Conservation (phyloP, 2,329 filamentous ascomycete species). For the Drechslera avenae region DNA sequence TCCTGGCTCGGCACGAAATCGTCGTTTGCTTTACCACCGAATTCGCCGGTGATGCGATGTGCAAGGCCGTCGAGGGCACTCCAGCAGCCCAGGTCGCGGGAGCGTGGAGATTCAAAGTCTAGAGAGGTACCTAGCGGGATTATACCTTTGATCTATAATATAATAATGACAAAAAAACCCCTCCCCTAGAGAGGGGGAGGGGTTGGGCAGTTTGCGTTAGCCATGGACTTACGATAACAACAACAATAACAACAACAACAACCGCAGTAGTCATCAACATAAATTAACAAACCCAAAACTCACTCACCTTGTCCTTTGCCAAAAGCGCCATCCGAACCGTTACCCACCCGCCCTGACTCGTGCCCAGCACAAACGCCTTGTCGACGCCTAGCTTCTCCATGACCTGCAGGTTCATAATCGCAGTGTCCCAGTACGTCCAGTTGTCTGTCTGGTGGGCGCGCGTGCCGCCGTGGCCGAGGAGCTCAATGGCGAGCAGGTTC, state of each 20-base stretch:
- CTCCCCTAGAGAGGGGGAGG: no score
- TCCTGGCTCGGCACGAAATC: constrained; percentile 51
- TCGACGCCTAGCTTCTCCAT: constrained; percentile 50
- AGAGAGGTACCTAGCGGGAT: constrained; percentile 60
- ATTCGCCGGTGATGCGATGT: constrained; percentile 45
- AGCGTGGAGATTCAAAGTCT: constrained; percentile 55
- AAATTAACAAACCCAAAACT: no score
- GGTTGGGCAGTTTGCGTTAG: no score
- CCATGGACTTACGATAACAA: no score
- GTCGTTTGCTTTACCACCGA: constrained; percentile 38
- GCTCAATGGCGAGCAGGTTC: constrained; percentile 61
- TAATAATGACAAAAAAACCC: no score
- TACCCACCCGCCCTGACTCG: constrained; percentile 61
- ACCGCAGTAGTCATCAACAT: no score
- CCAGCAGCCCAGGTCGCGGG: constrained; percentile 56
- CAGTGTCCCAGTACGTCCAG: constrained; percentile 62
- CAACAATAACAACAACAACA: no score
- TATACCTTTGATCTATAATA: constrained; percentile 57
- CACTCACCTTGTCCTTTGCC: constrained; percentile 51
- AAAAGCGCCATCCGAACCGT: constrained; percentile 59
- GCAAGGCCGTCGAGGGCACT: constrained; percentile 46
- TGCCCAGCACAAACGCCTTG: constrained; percentile 56
- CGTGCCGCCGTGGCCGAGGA: constrained; percentile 59
- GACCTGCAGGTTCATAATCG: constrained; percentile 53
- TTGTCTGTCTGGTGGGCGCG: constrained; percentile 49